Base-by-base conservation (phyloP, 2,329 filamentous ascomycete genomes). In the Arthrinium phaeospermum region DNA sequence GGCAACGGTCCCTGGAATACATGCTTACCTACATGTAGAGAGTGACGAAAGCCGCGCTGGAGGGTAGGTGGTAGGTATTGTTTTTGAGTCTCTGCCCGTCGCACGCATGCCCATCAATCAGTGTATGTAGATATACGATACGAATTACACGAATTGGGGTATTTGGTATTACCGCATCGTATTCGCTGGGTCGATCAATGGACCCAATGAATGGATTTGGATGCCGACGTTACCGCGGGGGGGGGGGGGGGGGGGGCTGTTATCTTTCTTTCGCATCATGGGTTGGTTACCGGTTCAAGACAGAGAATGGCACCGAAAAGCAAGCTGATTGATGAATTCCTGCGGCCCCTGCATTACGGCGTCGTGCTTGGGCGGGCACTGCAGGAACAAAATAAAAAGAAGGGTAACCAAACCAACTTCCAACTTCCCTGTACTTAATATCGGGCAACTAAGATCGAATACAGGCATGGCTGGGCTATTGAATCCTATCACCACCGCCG, bases 391-490 rank as follows among this genome's bases (percentile, higher is more conserved):
- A 41, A 64, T n/a, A 64, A 41, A 30, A n/a, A 64, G 30, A 41
- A 24, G 53, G 34, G 57, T 22, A 34, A n/a, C 16, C 57, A 41
- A 64, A n/a, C 57, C 57, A 64, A 64, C 57, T n/a, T 13, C 19
- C 8, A 37, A 8, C 19, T 64, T 16, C 57, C 57, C 30, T 64
- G 57, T 19, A 22, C 57, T 37, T 64, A 64, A 22, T 13, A 41
- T 22, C n/a, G 57, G 34, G 57, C 34, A 41, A n/a, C 14, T 64
- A 64, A 64, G 57, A 41, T 41, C 57, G 57, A 64, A 41, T 41
- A 64, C 57, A 64, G 57, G 34, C 57, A 64, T 64, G 57, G 57
- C 57, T 64, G 57, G 34, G 57, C 57, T 64, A 64, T 64, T 64
- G 57, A 41, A 24, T 22, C 34, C 34, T 41, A 41, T 64, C 57